Base-by-base conservation (phyloP, 768 basidiomycete genomes). In the Suillus occidentalis region DNA sequence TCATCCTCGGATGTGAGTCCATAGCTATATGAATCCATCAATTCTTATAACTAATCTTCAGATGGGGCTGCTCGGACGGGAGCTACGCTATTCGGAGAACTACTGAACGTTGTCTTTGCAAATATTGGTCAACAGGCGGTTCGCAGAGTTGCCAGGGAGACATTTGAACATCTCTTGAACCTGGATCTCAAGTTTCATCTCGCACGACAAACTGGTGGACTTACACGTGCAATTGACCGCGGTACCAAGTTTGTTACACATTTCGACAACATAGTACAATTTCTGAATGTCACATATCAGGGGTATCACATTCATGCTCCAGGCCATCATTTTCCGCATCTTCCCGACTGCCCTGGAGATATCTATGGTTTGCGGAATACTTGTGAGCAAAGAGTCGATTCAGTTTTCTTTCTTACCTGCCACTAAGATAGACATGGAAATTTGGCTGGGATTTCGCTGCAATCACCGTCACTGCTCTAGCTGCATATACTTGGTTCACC, bases 391-490 rank as follows among this genome's bases (percentile, higher is more conserved):
- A 56, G 60, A 31, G 6, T 9, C 31, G 45, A 34, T 52, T 10
- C 18, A 22, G 16, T 28, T 20, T 43, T 0, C 58, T 42, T 42
- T 52, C 40, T 58, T 45, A 60, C 39, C 63, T 49, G 66, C 59
- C 36, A 10, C 61, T 39, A 60, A 37, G 18, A 25, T 63, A 97
- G 95, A 96, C 94, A 2, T 99, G 93, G 72, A 97, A 98, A 73
- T 99, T 97, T 72, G 97, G 97, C 10, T 95, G 91, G 90, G 90
- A 97, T 74, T 99, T 96, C 76, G 97, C 97, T 5, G 94, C 91
- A 2, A 88, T 99, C 53, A 98, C 96, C 0, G 83, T 87, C 1
- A 76, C 85, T 1, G 93, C 97, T 0, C 87, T 99, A 83, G 91
- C 84, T 3, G 87, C 91, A 4, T 99, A 99, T 74, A 92, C 95